A percentile compares a stretch with the other conserved stretches of the same genome.
Evolutionary conservation across 345 rosid genomes (phyloP).

Genomic region (Sisymbrium irio): DNA sequence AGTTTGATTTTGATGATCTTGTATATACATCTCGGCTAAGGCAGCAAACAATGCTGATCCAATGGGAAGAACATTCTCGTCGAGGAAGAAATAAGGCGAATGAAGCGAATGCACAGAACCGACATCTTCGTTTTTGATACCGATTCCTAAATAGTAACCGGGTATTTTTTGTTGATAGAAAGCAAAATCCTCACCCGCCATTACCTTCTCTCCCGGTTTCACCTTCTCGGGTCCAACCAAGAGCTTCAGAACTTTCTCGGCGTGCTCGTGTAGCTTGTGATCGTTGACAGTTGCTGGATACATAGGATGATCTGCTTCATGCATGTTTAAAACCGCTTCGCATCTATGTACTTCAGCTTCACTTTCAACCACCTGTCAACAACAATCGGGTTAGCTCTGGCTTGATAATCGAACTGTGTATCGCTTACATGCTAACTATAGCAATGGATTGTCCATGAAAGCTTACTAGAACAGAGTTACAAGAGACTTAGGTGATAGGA

Average conservation of each 20-base stretch:
- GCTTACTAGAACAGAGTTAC: background rate
- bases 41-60: slow-evolving; percentile 77
- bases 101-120: slow-evolving; percentile 69
- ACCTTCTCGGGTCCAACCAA: slow-evolving; percentile 64
- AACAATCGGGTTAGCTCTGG: slow-evolving; percentile 13
- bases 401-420: background rate
- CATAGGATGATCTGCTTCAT: slow-evolving; percentile 42
- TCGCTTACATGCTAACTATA: background rate
- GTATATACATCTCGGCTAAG: slow-evolving; percentile 59
- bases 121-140: slow-evolving; percentile 60
- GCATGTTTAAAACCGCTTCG: slow-evolving; percentile 46
- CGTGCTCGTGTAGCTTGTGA: slow-evolving; percentile 47
- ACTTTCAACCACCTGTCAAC: slow-evolving; percentile 57
- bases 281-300: slow-evolving; percentile 75
- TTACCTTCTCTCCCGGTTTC: slow-evolving; percentile 38
- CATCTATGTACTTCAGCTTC: slow-evolving; percentile 73
- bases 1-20: slow-evolving; percentile 45
- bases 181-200: slow-evolving; percentile 89
- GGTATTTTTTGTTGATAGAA: slow-evolving; percentile 75
- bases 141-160: slow-evolving; percentile 65
- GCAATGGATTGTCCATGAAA: background rate
- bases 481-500: background rate
- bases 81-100: slow-evolving; percentile 72
- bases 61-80: slow-evolving; percentile 73
- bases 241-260: slow-evolving; percentile 46